Conservation (phyloP, 2,329 filamentous ascomycete genomes). For the Penicillium sp. region DNA sequence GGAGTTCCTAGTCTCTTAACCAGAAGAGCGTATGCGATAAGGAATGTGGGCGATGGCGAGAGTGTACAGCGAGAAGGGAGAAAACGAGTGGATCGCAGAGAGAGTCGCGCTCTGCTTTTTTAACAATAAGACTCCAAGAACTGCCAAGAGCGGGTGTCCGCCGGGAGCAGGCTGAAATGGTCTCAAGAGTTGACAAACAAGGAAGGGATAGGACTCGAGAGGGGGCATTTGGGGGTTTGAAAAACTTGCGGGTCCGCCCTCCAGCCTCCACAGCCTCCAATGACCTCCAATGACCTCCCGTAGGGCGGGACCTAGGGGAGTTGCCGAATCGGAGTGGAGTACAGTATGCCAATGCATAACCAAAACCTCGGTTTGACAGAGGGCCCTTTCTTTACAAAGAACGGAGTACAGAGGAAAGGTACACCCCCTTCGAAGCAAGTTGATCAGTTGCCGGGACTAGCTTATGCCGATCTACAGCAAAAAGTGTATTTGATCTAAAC, state of each 20-base stretch:
- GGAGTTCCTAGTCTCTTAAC: conserved; percentile 18
- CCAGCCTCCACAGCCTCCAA: not conserved
- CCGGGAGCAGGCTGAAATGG: conserved; percentile 16
- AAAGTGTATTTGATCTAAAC: not conserved
- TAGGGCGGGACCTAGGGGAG: conserved; percentile 21
- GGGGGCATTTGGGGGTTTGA: conserved; percentile 24
- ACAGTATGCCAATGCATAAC: conserved; percentile 16
- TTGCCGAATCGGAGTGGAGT: conserved; percentile 19
- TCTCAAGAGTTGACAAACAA: conserved; percentile 12
- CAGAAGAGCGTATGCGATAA: conserved; percentile 17
- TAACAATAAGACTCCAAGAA: conserved; percentile 7
- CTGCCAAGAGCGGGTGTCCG: conserved; percentile 17
- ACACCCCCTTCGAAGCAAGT: not conserved
- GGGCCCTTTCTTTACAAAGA: conserved; percentile 8
- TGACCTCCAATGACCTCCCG: not conserved
- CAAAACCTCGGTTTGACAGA: conserved; percentile 18
- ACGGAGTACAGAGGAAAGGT: not conserved
- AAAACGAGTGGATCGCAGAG: conserved; percentile 19
- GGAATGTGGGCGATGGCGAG: conserved; percentile 14
- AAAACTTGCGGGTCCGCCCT: conserved; percentile 17
- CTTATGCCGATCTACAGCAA: not conserved
- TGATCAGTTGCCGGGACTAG: conserved; percentile 21
- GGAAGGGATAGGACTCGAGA: conserved; percentile 15
- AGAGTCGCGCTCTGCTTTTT: not conserved
- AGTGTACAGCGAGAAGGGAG: not conserved